phyloP scores from a whole-genome alignment of 169 alveolate species.

The Plasmodium billcollinsi region DNA sequence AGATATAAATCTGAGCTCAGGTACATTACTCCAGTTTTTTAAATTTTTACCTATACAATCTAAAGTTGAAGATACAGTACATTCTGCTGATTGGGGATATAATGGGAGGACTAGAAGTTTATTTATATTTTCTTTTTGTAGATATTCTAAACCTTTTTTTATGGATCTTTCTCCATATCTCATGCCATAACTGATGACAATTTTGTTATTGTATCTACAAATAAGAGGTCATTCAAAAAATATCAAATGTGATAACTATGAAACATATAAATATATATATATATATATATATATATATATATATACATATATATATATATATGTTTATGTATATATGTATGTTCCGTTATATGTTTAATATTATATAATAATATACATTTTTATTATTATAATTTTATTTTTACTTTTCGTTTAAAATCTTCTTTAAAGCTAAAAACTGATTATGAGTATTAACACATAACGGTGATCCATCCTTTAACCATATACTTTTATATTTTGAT shows the following conservation, averaged over 20 bases:
- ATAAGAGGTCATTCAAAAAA: background rate
- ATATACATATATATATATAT: no score
- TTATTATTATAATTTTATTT: background rate
- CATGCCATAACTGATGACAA: conserved; percentile 70
- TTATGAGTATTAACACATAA: conserved; percentile 61
- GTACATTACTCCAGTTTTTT: conserved; percentile 78
- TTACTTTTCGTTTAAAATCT: conserved; percentile 54
- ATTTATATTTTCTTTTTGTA: conserved; percentile 67
- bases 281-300: background rate
- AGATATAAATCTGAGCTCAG: conserved; percentile 78
- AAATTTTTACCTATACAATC: conserved; percentile 76
- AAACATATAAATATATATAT: background rate
- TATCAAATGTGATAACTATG: background rate
- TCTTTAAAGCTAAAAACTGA: conserved; percentile 42
- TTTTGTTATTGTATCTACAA: conserved; percentile 36
- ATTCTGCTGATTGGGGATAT: conserved; percentile 82
- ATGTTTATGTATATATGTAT: background rate
- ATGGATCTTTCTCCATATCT: conserved; percentile 80
- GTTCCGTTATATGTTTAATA: background rate
- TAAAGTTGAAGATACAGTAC: conserved; percentile 78
- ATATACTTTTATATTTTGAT: conserved; percentile 62
- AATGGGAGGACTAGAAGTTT: conserved; percentile 80
- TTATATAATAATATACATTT: background rate
- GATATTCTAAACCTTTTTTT: conserved; percentile 44
- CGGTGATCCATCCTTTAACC: conserved; percentile 78